Evolutionary conservation across 2,329 filamentous ascomycete species (phyloP).

Genomic region (Hyphodiscus sp.): DNA sequence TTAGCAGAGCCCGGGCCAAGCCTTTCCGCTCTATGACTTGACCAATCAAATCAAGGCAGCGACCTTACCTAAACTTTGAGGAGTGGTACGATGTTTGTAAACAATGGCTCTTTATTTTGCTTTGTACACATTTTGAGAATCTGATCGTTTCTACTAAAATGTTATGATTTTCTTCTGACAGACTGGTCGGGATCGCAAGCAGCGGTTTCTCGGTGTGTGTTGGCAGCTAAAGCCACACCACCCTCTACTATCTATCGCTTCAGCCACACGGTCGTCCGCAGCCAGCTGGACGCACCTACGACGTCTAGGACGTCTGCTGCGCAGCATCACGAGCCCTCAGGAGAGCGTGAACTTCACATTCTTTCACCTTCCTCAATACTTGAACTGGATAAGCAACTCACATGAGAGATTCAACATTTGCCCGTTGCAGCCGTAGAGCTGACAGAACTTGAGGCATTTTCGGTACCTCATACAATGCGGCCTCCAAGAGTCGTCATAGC

Average conservation of each 20-base stretch:
- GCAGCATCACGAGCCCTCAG: background rate
- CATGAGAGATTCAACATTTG: conserved; percentile 16
- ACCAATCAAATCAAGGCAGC: too few relatives aligned
- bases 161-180: background rate
- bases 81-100: too few relatives aligned
- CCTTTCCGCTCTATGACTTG: too few relatives aligned
- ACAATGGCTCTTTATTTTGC: background rate
- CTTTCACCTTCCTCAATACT: background rate
- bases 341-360: background rate
- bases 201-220: background rate
- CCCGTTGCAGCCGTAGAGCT: conserved; percentile 23
- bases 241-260: background rate
- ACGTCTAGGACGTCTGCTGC: background rate
- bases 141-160: background rate
- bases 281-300: background rate
- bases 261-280: background rate
- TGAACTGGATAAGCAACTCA: conserved; percentile 2
- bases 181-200: background rate
- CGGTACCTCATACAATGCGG: conserved; percentile 25
- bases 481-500: conserved; percentile 29
- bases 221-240: background rate
- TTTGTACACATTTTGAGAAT: background rate
- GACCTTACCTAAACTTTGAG: too few relatives aligned
- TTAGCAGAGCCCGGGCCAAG: too few relatives aligned
- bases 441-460: conserved; percentile 21